Evolutionary conservation across 2,329 filamentous ascomycete genomes (phyloP).

Genomic region (Claviceps quebecensis): DNA sequence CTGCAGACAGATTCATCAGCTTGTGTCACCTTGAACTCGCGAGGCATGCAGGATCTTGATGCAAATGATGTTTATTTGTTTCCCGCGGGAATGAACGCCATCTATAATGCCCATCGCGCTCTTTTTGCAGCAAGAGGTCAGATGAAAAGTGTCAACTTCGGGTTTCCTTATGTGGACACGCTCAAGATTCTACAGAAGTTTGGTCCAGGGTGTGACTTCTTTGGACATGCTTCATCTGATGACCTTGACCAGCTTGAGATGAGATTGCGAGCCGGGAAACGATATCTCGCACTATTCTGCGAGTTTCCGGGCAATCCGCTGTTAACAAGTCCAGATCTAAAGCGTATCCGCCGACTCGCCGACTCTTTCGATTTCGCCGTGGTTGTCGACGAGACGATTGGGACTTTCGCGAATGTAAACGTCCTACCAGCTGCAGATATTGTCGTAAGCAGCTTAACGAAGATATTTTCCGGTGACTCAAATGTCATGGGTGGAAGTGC

Average conservation of each 20-base stretch:
- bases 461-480: constrained; percentile 92
- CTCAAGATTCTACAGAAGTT: constrained; percentile 93
- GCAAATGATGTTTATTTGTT: constrained; percentile 85
- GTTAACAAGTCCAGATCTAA: constrained; percentile 69
- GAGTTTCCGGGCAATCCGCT: constrained; percentile 93
- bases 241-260: constrained; percentile 76
- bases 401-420: constrained; percentile 91
- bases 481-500: constrained; percentile 92
- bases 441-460: constrained; percentile 88
- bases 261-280: constrained; percentile 57
- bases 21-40: constrained; percentile 26
- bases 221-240: constrained; percentile 60
- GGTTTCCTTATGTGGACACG: constrained; percentile 96
- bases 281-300: constrained; percentile 73
- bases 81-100: constrained; percentile 86
- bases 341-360: constrained; percentile 65
- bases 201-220: constrained; percentile 77
- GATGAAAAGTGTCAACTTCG: constrained; percentile 73
- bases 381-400: constrained; percentile 90
- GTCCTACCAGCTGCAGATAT: constrained; percentile 81
- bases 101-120: constrained; percentile 73
- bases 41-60: constrained; percentile 50
- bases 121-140: constrained; percentile 51
- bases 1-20: constrained; percentile 12
- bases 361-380: constrained; percentile 78